Conservation (phyloP, 1,284 basidiomycete genomes). For the Xerocomus minutiporus region DNA sequence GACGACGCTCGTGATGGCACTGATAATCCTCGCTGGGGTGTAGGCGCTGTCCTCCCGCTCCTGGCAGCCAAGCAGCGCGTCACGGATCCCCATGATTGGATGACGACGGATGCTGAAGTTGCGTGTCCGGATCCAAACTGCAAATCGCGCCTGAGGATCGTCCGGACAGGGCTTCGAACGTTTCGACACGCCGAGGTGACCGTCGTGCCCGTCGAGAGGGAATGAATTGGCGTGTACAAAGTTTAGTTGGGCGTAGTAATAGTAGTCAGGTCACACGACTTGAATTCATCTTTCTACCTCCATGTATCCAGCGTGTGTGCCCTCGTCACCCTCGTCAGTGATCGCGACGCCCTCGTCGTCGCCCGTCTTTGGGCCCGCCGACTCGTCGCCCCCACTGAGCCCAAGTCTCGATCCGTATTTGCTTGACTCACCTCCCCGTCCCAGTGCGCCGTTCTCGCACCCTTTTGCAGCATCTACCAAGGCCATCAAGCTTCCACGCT, state of each 20-base stretch:
- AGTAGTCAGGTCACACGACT: constrained; percentile 15
- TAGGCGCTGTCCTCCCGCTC: background rate
- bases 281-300: background rate
- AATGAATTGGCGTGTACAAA: no score
- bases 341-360: constrained; percentile 29
- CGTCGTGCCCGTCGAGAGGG: constrained; percentile 35
- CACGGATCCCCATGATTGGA: constrained; percentile 53
- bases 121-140: constrained; percentile 65
- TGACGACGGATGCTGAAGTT: constrained; percentile 58
- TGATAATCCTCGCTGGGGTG: background rate
- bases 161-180: constrained; percentile 44
- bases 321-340: constrained; percentile 14
- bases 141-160: constrained; percentile 50
- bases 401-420: constrained; percentile 9
- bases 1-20: background rate
- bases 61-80: background rate
- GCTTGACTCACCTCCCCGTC: constrained; percentile 23
- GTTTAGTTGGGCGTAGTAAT: no score
- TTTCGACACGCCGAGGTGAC: constrained; percentile 55
- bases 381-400: constrained; percentile 31
- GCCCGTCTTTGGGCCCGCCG: constrained; percentile 26
- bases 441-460: constrained; percentile 15
- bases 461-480: constrained; percentile 33
- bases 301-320: constrained; percentile 8
- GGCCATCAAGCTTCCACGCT: constrained; percentile 24